Conservation (phyloP, 495 filamentous ascomycete genomes). For the Hypoxylon intermedium region DNA sequence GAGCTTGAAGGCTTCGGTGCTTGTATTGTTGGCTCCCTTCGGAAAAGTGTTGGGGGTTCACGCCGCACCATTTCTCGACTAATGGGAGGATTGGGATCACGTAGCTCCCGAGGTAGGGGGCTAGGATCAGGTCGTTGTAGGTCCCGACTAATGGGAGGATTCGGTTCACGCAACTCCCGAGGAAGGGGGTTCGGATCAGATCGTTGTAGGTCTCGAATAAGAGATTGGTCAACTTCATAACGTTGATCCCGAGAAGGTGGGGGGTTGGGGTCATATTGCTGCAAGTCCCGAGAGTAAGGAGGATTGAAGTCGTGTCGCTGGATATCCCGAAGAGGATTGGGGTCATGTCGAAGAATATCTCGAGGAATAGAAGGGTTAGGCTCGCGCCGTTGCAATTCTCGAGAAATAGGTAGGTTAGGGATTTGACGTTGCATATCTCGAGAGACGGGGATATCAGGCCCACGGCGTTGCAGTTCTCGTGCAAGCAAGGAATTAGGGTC, state of each 20-base stretch:
- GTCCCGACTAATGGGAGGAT: slow-evolving; percentile 5
- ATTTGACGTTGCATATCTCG: slow-evolving; percentile 10
- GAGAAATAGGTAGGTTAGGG: not conserved
- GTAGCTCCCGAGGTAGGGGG: too few relatives aligned
- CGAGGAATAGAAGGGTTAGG: not conserved
- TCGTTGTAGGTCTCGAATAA: slow-evolving; percentile 6
- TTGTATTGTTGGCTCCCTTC: slow-evolving; percentile 61
- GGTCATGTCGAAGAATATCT: not conserved
- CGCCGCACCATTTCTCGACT: slow-evolving; percentile 63
- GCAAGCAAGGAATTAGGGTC: slow-evolving; percentile 76
- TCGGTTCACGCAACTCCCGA: slow-evolving; percentile 12
- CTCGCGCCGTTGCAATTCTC: slow-evolving; percentile 2
- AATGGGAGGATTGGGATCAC: slow-evolving; percentile 15
- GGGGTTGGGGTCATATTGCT: slow-evolving; percentile 14
- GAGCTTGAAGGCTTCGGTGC: slow-evolving; percentile 55
- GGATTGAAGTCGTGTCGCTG: not conserved
- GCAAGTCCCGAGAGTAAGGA: slow-evolving; percentile 10
- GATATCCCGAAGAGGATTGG: not conserved
- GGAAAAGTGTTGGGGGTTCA: slow-evolving; percentile 55
- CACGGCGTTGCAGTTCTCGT: slow-evolving; percentile 28
- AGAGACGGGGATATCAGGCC: slow-evolving; percentile 11
- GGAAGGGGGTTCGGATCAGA: slow-evolving; percentile 10
- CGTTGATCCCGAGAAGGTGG: slow-evolving; percentile 13
- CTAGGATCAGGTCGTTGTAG: slow-evolving; percentile 13
- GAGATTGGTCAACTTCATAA: not conserved